Conservation (phyloP, 2,329 filamentous ascomycete genomes). For the Hymenoscyphus repandus region DNA sequence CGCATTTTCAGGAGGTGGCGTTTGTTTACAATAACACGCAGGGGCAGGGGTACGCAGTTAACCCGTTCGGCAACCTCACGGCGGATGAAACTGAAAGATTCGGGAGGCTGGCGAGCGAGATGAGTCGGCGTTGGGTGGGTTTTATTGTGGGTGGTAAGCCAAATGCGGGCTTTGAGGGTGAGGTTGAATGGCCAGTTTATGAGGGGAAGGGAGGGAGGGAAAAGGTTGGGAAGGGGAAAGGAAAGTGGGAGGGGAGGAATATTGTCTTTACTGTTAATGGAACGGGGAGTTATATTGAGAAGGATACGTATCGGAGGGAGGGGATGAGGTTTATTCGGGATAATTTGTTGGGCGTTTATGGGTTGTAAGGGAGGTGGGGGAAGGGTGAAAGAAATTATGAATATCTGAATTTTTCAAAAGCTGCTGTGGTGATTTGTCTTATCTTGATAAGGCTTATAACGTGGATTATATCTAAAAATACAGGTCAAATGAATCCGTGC, state of each 20-base stretch:
- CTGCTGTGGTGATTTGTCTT: too few relatives aligned
- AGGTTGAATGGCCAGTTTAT: slow-evolving; percentile 41
- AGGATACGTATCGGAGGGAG: slow-evolving; percentile 40
- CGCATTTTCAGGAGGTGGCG: slow-evolving; percentile 44
- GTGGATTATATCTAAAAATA: too few relatives aligned
- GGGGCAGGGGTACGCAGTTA: slow-evolving; percentile 39
- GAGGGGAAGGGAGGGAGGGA: slow-evolving; percentile 10
- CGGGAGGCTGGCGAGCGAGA: slow-evolving; percentile 8
- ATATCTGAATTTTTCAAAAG: too few relatives aligned
- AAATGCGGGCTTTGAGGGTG: slow-evolving; percentile 3
- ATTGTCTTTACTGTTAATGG: slow-evolving; percentile 45
- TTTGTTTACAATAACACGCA: slow-evolving; percentile 50
- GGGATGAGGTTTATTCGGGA: slow-evolving; percentile 33
- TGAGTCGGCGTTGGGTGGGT: slow-evolving; percentile 13
- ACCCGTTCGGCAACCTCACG: slow-evolving; percentile 31
- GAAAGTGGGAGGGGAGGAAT: slow-evolving; percentile 30
- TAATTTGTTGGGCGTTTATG: slow-evolving; percentile 12
- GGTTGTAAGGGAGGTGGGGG: not conserved
- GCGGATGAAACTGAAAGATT: not conserved
- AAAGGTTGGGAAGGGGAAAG: slow-evolving; percentile 23
- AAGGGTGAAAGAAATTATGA: too few relatives aligned
- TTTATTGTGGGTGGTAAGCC: slow-evolving; percentile 10
- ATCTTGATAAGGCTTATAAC: too few relatives aligned
- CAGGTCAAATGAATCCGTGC: too few relatives aligned
- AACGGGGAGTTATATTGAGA: slow-evolving; percentile 37